phyloP scores from a whole-genome alignment of 106 monocot species.

The Amphibolis antarctica region DNA sequence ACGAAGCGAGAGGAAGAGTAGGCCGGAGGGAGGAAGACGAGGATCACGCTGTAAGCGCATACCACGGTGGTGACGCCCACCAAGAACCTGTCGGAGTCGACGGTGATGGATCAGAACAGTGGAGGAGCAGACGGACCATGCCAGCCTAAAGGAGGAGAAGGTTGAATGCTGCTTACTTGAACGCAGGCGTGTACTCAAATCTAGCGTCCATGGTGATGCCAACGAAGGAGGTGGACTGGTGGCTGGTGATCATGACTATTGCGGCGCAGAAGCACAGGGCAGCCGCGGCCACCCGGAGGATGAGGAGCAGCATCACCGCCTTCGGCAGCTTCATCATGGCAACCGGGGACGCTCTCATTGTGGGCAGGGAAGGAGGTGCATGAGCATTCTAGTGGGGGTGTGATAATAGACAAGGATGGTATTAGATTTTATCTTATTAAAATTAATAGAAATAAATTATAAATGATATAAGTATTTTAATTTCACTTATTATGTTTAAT shows the following conservation, averaged over 20 bases:
- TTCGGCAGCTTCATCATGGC: background rate
- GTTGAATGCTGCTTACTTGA: slow-evolving; percentile 16
- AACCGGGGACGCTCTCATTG: too few relatives aligned
- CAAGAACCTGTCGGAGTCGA: slow-evolving; percentile 40
- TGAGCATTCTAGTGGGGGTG: too few relatives aligned
- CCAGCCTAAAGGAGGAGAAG: too few relatives aligned
- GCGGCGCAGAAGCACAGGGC: slow-evolving; percentile 3
- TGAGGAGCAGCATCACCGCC: background rate
- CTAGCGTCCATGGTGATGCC: slow-evolving; percentile 7
- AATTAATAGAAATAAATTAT: too few relatives aligned
- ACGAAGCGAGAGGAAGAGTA: slow-evolving; percentile 19
- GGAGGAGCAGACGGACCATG: too few relatives aligned
- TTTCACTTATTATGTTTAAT: too few relatives aligned
- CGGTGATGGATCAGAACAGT: background rate
- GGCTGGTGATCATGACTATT: slow-evolving; percentile 10
- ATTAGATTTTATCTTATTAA: too few relatives aligned
- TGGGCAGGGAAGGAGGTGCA: too few relatives aligned
- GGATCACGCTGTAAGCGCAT: slow-evolving; percentile 36
- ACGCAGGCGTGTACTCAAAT: slow-evolving; percentile 16
- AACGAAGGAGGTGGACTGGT: slow-evolving; percentile 12
- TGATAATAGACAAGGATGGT: too few relatives aligned
- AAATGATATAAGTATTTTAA: too few relatives aligned
- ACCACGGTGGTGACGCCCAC: slow-evolving; percentile 36
- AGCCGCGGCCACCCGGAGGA: slow-evolving; percentile 6
- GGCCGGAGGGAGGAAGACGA: slow-evolving; percentile 23